A percentile compares a stretch with the other conserved stretches of the same genome.
Conservation (phyloP, 345 rosid genomes). For the Arabidopsis arenosa region DNA sequence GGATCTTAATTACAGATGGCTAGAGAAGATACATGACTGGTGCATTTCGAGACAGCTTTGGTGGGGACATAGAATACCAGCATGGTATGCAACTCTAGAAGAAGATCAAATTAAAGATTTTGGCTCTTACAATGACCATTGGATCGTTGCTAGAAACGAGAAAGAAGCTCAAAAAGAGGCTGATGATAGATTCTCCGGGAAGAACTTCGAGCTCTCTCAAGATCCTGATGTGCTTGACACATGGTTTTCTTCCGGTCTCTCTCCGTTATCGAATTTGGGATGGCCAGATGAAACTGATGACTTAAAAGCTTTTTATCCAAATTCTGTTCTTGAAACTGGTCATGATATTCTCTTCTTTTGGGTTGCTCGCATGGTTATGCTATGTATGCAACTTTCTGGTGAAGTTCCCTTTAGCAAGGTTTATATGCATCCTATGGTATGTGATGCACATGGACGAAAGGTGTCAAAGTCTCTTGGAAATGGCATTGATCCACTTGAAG, state of each 20-base stretch:
- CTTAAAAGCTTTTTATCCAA: conserved; percentile 84
- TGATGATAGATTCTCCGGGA: conserved; percentile 60
- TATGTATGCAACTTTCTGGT: conserved; percentile 80
- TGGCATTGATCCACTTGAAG: conserved; percentile 87
- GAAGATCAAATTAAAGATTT: conserved; percentile 76
- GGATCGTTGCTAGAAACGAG: conserved; percentile 86
- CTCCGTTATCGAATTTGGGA: conserved; percentile 81
- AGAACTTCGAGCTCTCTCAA: conserved; percentile 65
- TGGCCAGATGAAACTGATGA: conserved; percentile 97
- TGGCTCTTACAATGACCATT: conserved; percentile 81
- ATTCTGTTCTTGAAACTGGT: conserved; percentile 93
- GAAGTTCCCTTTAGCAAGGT: conserved; percentile 72
- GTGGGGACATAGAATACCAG: conserved; percentile 98
- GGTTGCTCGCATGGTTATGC: conserved; percentile 99
- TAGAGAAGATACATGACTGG: conserved; percentile 96
- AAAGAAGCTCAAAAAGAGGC: conserved; percentile 69
- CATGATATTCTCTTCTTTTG: conserved; percentile 96
- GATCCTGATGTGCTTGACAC: conserved; percentile 97
- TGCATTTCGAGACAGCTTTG: conserved; percentile 96
- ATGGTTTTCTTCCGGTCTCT: conserved; percentile 98
- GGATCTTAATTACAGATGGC: conserved; percentile 57
- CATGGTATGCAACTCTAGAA: conserved; percentile 85
- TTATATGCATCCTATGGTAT: conserved; percentile 84
- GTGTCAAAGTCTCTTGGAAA: conserved; percentile 88
- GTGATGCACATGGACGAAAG: conserved; percentile 92